Conservation (phyloP, 345 rosid genomes). For the Gynandropsis gynandra region DNA sequence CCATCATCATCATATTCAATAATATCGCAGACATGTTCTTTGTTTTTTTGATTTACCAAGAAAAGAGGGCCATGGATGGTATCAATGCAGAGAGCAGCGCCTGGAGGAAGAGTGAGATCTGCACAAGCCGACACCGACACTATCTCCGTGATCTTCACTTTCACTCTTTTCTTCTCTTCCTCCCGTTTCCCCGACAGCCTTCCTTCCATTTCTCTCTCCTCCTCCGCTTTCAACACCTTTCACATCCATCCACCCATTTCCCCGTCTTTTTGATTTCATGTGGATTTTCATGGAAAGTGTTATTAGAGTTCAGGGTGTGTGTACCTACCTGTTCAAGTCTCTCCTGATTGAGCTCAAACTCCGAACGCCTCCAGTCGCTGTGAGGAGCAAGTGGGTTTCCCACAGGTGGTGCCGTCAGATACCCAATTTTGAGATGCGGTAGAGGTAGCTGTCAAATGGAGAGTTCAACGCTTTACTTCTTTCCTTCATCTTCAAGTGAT, state of each 20-base stretch:
- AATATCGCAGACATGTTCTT: no score
- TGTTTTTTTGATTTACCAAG: slow-evolving; percentile 42
- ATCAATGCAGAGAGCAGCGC: slow-evolving; percentile 92
- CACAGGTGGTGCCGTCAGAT: slow-evolving; percentile 72
- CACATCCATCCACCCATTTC: no score
- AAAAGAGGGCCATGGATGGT: slow-evolving; percentile 64
- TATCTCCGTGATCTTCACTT: slow-evolving; percentile 67
- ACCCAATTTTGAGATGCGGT: slow-evolving; percentile 80
- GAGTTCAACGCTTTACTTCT: neutral
- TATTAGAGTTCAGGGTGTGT: neutral
- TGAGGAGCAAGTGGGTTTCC: slow-evolving; percentile 78
- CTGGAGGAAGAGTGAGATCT: slow-evolving; percentile 93
- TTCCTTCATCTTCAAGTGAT: neutral
- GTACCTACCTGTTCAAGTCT: slow-evolving; percentile 67
- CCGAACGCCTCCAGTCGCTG: slow-evolving; percentile 76
- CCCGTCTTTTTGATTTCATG: no score
- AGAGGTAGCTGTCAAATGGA: slow-evolving; percentile 60
- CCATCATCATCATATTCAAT: neutral
- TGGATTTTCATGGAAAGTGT: no score
- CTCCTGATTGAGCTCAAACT: slow-evolving; percentile 76
- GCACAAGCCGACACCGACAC: slow-evolving; percentile 81
- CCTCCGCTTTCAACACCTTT: slow-evolving; percentile 44
- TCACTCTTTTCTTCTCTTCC: slow-evolving; percentile 48
- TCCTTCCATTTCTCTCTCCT: slow-evolving; percentile 44
- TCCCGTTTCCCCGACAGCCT: slow-evolving; percentile 54